Evolutionary conservation across 441 rosid genomes (phyloP).

Genomic region (Populus hybrid): DNA sequence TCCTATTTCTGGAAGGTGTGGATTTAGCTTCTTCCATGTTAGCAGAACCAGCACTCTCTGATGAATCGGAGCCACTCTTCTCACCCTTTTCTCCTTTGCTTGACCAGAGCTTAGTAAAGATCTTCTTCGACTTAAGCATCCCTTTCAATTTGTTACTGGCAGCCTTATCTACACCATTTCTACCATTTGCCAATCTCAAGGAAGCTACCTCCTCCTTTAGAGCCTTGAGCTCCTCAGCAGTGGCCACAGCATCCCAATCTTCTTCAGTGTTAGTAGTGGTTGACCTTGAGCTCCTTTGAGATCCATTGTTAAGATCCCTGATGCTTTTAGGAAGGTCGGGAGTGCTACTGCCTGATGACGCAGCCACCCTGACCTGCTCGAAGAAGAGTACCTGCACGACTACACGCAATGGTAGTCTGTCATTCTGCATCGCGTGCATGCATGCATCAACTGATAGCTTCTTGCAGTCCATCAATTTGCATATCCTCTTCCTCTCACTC

Average conservation of each 20-base stretch:
- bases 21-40: slow-evolving; percentile 45
- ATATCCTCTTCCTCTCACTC: slow-evolving; percentile 71
- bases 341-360: slow-evolving; percentile 75
- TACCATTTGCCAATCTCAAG: slow-evolving; percentile 40
- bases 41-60: slow-evolving; percentile 62
- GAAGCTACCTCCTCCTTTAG: slow-evolving; percentile 63
- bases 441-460: slow-evolving; percentile 82
- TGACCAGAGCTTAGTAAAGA: slow-evolving; percentile 56
- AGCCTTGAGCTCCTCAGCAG: slow-evolving; percentile 68
- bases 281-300: slow-evolving; percentile 63
- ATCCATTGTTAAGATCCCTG: slow-evolving; percentile 51
- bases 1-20: slow-evolving; percentile 65
- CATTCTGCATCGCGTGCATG: slow-evolving; percentile 84
- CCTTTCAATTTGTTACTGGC: slow-evolving; percentile 59
- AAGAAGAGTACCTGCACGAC: slow-evolving; percentile 83
- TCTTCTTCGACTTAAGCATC: slow-evolving; percentile 54
- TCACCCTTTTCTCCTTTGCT: slow-evolving; percentile 50
- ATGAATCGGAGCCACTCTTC: slow-evolving; percentile 68
- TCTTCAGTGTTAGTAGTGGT: slow-evolving; percentile 61
- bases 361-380: slow-evolving; percentile 70
- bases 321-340: slow-evolving; percentile 61
- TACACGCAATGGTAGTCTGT: slow-evolving; percentile 74
- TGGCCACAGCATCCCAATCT: slow-evolving; percentile 75
- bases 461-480: slow-evolving; percentile 85
- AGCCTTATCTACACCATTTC: slow-evolving; percentile 32